Evolutionary conservation across 129 eudicot genomes (phyloP).

Genomic region (Tanacetum coccineum): DNA sequence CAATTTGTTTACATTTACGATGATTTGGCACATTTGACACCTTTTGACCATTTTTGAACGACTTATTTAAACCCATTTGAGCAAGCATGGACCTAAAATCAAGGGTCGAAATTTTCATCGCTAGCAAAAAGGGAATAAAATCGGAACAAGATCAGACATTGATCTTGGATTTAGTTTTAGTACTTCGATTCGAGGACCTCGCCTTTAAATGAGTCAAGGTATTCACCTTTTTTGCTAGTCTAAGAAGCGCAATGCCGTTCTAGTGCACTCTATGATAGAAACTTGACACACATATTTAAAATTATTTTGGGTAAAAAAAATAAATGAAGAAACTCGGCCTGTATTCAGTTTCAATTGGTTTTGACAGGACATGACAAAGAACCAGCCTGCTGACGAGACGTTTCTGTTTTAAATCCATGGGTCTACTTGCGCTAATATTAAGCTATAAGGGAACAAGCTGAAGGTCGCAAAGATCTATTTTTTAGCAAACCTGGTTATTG

Average conservation of each 20-base stretch:
- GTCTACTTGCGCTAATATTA: no score
- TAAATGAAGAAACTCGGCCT: no score
- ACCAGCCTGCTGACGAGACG: background rate
- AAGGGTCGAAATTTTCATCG: no score
- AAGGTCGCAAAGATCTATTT: no score
- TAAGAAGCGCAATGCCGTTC: background rate
- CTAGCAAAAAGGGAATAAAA: background rate
- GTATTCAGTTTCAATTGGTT: background rate
- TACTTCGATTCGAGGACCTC: background rate
- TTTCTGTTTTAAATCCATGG: background rate
- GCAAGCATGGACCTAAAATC: no score
- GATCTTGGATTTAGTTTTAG: background rate
- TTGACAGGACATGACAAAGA: background rate
- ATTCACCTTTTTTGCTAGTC: no score
- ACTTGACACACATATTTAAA: background rate
- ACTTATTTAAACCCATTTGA: no score
- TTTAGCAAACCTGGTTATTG: no score
- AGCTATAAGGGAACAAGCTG: no score
- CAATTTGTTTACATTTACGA: no score
- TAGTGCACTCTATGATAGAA: background rate
- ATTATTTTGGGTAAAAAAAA: background rate
- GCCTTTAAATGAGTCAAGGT: background rate
- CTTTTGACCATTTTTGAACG: no score
- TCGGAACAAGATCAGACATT: background rate
- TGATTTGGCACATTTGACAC: no score